Evolutionary conservation across 371 early-diverging fungal genomes (phyloP), one percentile per base, ranked within the genome.

Genomic region (Rhizopus stolonifer): DNA sequence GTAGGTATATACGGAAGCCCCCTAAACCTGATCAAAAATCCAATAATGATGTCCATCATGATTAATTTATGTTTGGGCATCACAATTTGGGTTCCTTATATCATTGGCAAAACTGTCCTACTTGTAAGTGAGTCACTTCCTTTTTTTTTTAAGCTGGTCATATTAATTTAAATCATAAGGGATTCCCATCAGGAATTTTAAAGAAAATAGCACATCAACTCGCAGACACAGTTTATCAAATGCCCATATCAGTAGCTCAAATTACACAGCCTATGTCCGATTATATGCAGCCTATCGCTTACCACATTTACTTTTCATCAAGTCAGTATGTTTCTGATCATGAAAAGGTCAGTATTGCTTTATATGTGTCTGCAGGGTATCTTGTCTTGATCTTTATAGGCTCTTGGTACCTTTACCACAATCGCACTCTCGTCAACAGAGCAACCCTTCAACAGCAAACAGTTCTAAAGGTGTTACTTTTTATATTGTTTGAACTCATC

Each of bases 1-100:
- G 77, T 95, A 44, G 96, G 96, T 5, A 83, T 95, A 67, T 81
- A 85, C 9, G 96, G 95, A 0, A 87, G 90, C 6, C 55, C 86
- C 11, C 71, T 80, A 55, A 69, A 81, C 46, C 58, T 92, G 1
- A 48, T 86, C 17, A 87, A 92, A 61, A 92, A 92, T 65, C 84
- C 86, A 17, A 65, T 83, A 10, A 67, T 93, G 21, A 89, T 92
- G 54, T 56, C 84, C 11, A 54, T 90, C 3, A 64, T 94, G 55
- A 84, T 94, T 45, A 66, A 80, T 17, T 59, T 83, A 43, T 84
- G 87, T 45, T 61, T 94, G 38, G 83, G 83, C 24, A 64, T 78
- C n/a, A 80, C 89, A 3, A 72, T 86, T 1, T 89, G 90, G 89
- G 52, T 88, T 1, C 95, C 95, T 0, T 88, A 81, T 46, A 62